These are phyloP conservation scores for Rubia yunnanensis DNA, from an alignment of 257 asterid genomes.

Conservation along the genomic window DNA sequence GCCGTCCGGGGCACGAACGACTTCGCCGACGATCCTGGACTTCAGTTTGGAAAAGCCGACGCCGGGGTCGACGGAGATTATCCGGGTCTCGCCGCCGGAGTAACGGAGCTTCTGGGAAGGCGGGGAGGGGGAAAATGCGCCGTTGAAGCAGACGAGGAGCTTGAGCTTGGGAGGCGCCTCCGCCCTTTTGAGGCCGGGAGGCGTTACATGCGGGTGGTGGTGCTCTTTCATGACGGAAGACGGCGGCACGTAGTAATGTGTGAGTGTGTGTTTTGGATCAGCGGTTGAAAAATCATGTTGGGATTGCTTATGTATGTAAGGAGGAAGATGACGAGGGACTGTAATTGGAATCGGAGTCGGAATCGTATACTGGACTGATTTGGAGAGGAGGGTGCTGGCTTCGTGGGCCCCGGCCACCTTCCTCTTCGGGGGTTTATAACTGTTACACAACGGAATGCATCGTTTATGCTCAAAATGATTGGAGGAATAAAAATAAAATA, in stretches of 20 bases:
- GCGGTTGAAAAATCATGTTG: background rate
- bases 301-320: too few relatives aligned
- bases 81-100: slow-evolving; percentile 20
- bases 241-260: background rate
- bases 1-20: background rate
- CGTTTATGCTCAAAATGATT: too few relatives aligned
- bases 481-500: too few relatives aligned
- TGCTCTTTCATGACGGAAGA: background rate
- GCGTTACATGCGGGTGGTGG: background rate
- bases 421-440: background rate
- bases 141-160: slow-evolving; percentile 27
- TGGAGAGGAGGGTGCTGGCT: too few relatives aligned
- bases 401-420: background rate
- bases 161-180: slow-evolving; percentile 14
- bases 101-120: slow-evolving; percentile 16
- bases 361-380: background rate
- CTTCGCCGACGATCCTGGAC: slow-evolving; percentile 10
- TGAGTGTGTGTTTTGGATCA: background rate
- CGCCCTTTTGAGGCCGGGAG: slow-evolving; percentile 7
- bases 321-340: background rate
- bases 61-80: slow-evolving; percentile 15
- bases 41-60: slow-evolving; percentile 6
- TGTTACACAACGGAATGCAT: too few relatives aligned
- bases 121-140: slow-evolving; percentile 15
- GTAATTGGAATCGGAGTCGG: background rate